Percentiles rank a stretch among this genome's conserved stretches.
Conservation (phyloP, 306 rosid genomes). For the Parietaria judaica region DNA sequence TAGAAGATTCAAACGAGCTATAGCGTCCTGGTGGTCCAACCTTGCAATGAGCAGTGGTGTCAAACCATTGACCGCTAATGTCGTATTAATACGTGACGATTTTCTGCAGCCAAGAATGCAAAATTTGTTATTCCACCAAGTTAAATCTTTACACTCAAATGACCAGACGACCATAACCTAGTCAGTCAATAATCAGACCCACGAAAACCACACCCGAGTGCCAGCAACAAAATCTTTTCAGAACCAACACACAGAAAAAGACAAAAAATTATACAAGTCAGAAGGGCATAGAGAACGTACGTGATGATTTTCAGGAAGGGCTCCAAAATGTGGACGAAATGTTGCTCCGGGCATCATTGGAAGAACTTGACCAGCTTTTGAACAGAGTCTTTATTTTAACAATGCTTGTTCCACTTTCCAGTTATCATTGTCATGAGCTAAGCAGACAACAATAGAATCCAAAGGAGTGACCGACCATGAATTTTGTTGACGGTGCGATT, state of each 20-base stretch:
- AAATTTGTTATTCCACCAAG: constrained; percentile 6
- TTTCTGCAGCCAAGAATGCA: constrained; percentile 50
- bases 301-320: constrained; percentile 97
- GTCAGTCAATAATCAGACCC: neutral
- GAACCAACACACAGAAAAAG: neutral
- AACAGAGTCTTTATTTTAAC: constrained; percentile 87
- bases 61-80: constrained; percentile 89
- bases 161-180: neutral
- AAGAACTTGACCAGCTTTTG: constrained; percentile 95
- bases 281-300: constrained; percentile 36
- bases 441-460: constrained; percentile 93
- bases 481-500: too few species aligned
- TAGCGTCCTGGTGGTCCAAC: constrained; percentile 97
- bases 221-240: neutral
- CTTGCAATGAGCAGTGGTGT: constrained; percentile 90
- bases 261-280: constrained; percentile 6
- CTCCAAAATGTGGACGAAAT: constrained; percentile 94
- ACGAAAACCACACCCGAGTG: neutral
- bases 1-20: constrained; percentile 96
- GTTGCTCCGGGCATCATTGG: constrained; percentile 90
- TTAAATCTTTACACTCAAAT: constrained; percentile 1
- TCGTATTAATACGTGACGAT: constrained; percentile 92
- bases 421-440: constrained; percentile 92
- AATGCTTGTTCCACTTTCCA: constrained; percentile 92
- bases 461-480: constrained; percentile 96